phyloP scores from a whole-genome alignment of 1,284 basidiomycete species.

The Tetrapyrgos nigripes region DNA sequence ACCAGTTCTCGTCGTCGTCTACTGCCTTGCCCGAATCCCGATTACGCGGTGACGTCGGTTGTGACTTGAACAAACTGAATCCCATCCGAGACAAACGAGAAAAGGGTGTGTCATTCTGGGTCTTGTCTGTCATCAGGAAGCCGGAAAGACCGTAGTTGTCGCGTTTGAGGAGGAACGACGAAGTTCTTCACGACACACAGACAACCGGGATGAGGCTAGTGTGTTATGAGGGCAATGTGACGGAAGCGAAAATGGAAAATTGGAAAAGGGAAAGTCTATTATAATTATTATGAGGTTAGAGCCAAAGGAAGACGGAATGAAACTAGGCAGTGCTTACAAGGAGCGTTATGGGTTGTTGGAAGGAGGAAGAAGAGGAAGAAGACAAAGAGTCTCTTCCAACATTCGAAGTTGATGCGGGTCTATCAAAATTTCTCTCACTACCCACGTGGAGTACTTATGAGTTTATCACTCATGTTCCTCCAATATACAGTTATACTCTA shows the following conservation, averaged over 20 bases:
- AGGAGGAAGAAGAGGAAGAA: background rate
- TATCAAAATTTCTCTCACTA: background rate
- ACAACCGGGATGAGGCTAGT: background rate
- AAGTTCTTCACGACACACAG: background rate
- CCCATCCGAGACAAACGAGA: conserved; percentile 39
- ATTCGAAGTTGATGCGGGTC: background rate
- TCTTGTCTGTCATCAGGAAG: conserved; percentile 25
- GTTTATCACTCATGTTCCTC: background rate
- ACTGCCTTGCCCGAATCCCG: conserved; percentile 14
- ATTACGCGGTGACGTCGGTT: conserved; percentile 25
- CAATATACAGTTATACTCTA: too few species aligned
- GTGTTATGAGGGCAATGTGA: background rate
- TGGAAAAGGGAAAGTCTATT: background rate
- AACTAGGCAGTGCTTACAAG: background rate
- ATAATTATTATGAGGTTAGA: background rate
- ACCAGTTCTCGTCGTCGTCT: conserved; percentile 57
- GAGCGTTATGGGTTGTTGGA: background rate
- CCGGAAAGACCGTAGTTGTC: background rate
- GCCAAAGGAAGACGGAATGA: background rate
- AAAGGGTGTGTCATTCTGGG: conserved; percentile 35
- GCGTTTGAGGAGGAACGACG: background rate
- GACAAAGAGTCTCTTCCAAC: too few species aligned
- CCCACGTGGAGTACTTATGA: background rate
- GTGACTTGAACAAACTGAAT: conserved; percentile 25
- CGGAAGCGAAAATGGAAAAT: background rate